A percentile compares a stretch with the other conserved stretches of the same genome.
Conservation (phyloP, 1,284 basidiomycete genomes). For the Irpex lacteus region DNA sequence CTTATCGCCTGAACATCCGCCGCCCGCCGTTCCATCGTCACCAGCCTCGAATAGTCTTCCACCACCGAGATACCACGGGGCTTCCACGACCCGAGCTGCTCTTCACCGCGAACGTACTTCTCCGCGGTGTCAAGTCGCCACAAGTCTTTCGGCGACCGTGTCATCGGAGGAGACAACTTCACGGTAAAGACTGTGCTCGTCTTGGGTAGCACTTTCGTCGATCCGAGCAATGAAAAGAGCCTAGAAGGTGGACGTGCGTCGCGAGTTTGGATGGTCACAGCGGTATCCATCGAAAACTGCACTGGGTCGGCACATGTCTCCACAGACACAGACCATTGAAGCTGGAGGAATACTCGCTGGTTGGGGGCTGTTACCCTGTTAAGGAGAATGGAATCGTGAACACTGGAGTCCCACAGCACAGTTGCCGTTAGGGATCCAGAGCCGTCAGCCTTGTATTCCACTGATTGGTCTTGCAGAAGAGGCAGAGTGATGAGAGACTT, state of each 20-base stretch:
- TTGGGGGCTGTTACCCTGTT: conserved; percentile 81
- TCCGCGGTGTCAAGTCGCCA: conserved; percentile 94
- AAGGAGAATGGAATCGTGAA: conserved; percentile 85
- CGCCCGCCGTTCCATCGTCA: conserved; percentile 67
- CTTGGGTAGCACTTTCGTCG: conserved; percentile 71
- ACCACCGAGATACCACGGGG: conserved; percentile 86
- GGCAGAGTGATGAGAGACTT: conserved; percentile 69
- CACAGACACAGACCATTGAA: conserved; percentile 80
- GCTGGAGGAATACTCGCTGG: conserved; percentile 78
- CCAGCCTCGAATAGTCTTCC: conserved; percentile 76
- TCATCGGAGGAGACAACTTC: conserved; percentile 80
- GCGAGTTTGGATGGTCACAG: conserved; percentile 82
- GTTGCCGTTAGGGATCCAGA: conserved; percentile 68
- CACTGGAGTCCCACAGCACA: conserved; percentile 90
- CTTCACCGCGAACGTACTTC: conserved; percentile 92
- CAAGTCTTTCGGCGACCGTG: conserved; percentile 83
- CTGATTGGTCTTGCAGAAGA: conserved; percentile 66
- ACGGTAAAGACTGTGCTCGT: conserved; percentile 82
- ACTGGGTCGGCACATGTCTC: conserved; percentile 83
- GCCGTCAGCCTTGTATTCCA: conserved; percentile 81
- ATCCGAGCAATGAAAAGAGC: conserved; percentile 72
- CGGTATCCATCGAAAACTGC: conserved; percentile 84
- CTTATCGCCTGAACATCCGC: conserved; percentile 90
- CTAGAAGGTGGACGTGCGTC: conserved; percentile 84
- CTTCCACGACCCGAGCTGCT: conserved; percentile 80